Conservation (phyloP, 495 filamentous ascomycete species). For the Aspergillus homomorphus region DNA sequence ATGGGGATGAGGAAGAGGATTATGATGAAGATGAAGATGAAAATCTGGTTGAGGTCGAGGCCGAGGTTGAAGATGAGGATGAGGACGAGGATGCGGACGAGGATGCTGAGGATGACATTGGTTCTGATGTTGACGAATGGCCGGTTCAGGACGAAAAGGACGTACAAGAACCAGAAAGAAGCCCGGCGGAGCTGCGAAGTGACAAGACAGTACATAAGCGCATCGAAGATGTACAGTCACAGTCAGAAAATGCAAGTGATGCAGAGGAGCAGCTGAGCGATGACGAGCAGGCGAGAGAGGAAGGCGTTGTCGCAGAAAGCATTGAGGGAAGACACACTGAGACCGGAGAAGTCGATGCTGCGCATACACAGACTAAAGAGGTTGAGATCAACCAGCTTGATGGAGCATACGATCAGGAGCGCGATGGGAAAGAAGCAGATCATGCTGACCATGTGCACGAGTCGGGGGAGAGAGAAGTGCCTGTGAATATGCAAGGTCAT, state of each 20-base stretch:
- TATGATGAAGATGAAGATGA: not conserved
- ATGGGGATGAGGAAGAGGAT: conserved; percentile 4
- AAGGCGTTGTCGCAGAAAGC: not conserved
- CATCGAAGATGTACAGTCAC: not conserved
- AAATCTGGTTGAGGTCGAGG: not conserved
- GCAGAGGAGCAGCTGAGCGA: not conserved
- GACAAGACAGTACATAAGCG: not conserved
- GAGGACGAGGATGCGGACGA: conserved; percentile 3
- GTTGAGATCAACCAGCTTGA: not conserved
- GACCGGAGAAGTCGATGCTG: not conserved
- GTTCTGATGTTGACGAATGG: conserved; percentile 8
- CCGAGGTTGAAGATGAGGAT: conserved; percentile 8
- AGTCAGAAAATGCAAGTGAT: not conserved
- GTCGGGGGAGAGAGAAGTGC: not conserved
- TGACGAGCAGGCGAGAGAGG: not conserved
- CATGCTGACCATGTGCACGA: not conserved
- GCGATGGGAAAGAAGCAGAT: conserved; percentile 9
- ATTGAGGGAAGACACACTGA: not conserved
- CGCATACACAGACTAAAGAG: not conserved
- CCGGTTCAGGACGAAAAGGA: not conserved
- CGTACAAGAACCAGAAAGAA: conserved; percentile 11
- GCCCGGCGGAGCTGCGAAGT: conserved; percentile 20
- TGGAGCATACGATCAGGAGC: not conserved
- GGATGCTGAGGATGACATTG: conserved; percentile 2
- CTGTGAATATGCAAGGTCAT: not conserved